phyloP scores from a whole-genome alignment of 768 basidiomycete genomes.

The Botryobasidium botryosum region DNA sequence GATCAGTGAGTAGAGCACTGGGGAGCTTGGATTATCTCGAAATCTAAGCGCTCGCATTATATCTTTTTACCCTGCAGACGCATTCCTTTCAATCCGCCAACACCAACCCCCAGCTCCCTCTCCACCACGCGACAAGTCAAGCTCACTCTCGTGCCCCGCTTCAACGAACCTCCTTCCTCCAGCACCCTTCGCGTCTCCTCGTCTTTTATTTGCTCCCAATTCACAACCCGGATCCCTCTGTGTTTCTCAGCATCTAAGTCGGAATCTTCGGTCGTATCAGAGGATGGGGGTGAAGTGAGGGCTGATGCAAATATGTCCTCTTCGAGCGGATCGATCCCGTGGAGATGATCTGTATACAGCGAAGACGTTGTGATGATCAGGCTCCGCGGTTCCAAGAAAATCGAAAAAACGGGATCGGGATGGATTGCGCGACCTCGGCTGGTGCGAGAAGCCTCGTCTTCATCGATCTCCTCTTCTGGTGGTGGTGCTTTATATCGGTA shows the following conservation, averaged over 20 bases:
- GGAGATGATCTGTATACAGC: conserved; percentile 58
- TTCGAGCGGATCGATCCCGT: conserved; percentile 52
- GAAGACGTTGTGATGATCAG: conserved; percentile 55
- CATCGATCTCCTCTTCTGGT: conserved; percentile 11
- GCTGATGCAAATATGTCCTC: conserved; percentile 28
- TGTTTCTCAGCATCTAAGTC: conserved; percentile 6
- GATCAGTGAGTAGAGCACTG: too few relatives aligned
- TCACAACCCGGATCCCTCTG: conserved; percentile 31
- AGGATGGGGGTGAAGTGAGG: conserved; percentile 18
- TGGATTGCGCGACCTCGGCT: conserved; percentile 39
- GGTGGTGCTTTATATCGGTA: conserved; percentile 36
- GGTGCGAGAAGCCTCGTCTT: neutral
- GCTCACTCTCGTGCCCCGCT: conserved; percentile 51
- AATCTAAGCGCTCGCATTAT: too few relatives aligned
- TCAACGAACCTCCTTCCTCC: conserved; percentile 32
- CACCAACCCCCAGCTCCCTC: conserved; percentile 29
- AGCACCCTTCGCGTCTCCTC: conserved; percentile 25
- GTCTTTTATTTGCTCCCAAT: conserved; percentile 35
- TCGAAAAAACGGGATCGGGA: conserved; percentile 43
- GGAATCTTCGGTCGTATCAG: conserved; percentile 14
- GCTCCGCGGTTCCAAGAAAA: conserved; percentile 75
- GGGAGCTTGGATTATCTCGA: too few relatives aligned
- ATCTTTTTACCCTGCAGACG: too few relatives aligned
- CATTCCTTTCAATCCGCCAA: too few relatives aligned
- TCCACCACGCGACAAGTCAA: conserved; percentile 74